These are phyloP conservation scores for Kluyveromyces dobzhanskii DNA, from an alignment of 805 yeast genomes.

Conservation along the genomic window DNA sequence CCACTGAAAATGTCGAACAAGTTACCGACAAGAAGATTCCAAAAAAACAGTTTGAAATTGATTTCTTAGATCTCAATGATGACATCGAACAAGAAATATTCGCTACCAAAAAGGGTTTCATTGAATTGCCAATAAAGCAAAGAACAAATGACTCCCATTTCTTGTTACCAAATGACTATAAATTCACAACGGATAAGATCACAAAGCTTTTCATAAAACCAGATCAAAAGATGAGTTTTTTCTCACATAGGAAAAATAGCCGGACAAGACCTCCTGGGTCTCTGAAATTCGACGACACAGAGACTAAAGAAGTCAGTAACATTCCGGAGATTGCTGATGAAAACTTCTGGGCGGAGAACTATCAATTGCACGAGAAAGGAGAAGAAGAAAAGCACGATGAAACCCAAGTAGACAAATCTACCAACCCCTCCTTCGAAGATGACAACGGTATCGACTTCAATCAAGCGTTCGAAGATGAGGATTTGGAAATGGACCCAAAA, in stretches of 20 bases:
- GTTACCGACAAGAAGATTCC: slow-evolving; percentile 21
- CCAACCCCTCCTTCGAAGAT: slow-evolving; percentile 32
- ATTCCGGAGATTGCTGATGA: slow-evolving; percentile 46
- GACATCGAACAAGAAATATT: slow-evolving; percentile 36
- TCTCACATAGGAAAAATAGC: slow-evolving; percentile 11
- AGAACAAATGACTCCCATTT: slow-evolving; percentile 36
- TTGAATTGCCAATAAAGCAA: slow-evolving; percentile 36
- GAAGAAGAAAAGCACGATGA: slow-evolving; percentile 25
- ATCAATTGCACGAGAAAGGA: slow-evolving; percentile 35
- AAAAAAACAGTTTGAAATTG: slow-evolving; percentile 34
- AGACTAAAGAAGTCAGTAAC: slow-evolving; percentile 13
- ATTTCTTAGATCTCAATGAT: slow-evolving; percentile 35
- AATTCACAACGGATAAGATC: slow-evolving; percentile 60
- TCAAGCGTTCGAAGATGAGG: slow-evolving; percentile 28
- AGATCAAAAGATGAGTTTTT: slow-evolving; percentile 33
- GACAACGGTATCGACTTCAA: slow-evolving; percentile 28
- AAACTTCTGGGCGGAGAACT: slow-evolving; percentile 63
- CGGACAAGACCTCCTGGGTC: not conserved
- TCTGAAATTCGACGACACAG: slow-evolving; percentile 5
- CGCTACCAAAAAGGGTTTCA: slow-evolving; percentile 28
- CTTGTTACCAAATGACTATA: slow-evolving; percentile 64
- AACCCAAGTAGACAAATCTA: slow-evolving; percentile 19
- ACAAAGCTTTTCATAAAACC: slow-evolving; percentile 68
- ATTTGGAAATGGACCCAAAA: slow-evolving; percentile 29
- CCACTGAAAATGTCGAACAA: slow-evolving; percentile 4